phyloP scores from a whole-genome alignment of 1,139 yeast genomes.

The Candida sp. region DNA sequence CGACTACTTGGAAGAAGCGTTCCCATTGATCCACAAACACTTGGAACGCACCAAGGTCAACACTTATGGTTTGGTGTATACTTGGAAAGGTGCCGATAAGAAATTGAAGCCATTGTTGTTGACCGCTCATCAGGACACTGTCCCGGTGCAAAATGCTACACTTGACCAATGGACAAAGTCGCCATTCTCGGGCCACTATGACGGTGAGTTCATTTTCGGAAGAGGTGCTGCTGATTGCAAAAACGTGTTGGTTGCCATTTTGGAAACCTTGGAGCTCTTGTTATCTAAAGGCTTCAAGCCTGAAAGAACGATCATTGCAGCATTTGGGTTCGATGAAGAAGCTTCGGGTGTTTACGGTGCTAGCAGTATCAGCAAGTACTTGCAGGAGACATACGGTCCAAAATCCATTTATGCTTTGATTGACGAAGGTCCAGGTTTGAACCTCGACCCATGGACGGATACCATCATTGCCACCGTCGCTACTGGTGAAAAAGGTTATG shows the following conservation, averaged over 20 bases:
- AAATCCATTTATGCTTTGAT: conserved; percentile 43
- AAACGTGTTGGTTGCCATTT: conserved; percentile 39
- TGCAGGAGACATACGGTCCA: conserved; percentile 35
- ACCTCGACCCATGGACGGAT: conserved; percentile 27
- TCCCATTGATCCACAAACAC: conserved; percentile 35
- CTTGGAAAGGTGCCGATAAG: conserved; percentile 35
- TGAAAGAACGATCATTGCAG: conserved; percentile 39
- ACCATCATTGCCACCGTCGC: conserved; percentile 41
- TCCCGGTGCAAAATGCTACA: conserved; percentile 72
- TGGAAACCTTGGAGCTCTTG: conserved; percentile 44
- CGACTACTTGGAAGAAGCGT: conserved; percentile 28
- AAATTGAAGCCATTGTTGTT: conserved; percentile 42
- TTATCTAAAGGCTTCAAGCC: conserved; percentile 33
- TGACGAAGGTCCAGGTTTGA: conserved; percentile 48
- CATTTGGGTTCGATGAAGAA: conserved; percentile 53
- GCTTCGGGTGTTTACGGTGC: conserved; percentile 43
- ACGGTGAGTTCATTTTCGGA: conserved; percentile 50
- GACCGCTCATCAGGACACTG: conserved; percentile 63
- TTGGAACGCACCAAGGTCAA: conserved; percentile 35
- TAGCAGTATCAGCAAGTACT: conserved; percentile 25
- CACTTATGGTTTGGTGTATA: conserved; percentile 36
- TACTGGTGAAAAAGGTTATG: conserved; percentile 46
- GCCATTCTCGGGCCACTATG: conserved; percentile 74
- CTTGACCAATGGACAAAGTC: conserved; percentile 65
- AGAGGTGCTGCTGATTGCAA: conserved; percentile 50